Evolutionary conservation across 768 basidiomycete genomes (phyloP).

Genomic region (Phanerochaete sordida): DNA sequence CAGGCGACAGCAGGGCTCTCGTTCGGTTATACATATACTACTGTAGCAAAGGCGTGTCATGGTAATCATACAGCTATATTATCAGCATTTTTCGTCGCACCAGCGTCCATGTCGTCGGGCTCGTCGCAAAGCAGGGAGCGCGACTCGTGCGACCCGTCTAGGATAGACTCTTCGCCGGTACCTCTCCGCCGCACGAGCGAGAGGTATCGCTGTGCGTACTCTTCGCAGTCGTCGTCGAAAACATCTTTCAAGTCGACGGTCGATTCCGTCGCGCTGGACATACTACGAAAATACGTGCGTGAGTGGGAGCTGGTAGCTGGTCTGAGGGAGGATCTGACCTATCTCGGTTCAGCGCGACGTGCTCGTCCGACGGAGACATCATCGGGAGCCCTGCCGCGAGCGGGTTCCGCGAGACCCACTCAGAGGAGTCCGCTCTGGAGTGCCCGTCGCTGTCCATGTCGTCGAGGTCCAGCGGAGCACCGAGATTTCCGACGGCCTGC

Average conservation of each 20-base stretch:
- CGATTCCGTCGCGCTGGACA: not conserved
- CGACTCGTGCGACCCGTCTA: not conserved
- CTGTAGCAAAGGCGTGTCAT: not conserved
- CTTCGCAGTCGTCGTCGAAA: not conserved
- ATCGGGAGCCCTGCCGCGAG: not conserved
- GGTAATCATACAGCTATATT: not conserved
- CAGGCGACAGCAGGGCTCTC: not conserved
- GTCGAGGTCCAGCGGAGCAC: slow-evolving; percentile 8
- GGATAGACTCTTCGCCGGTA: not conserved
- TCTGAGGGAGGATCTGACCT: not conserved
- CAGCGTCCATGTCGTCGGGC: not conserved
- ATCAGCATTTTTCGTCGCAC: not conserved
- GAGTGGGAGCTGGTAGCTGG: too few relatives aligned
- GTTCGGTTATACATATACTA: not conserved
- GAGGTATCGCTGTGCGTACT: not conserved
- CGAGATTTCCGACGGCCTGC: slow-evolving; percentile 7
- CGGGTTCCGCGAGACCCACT: not conserved
- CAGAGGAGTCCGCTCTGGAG: not conserved
- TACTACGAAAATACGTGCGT: not conserved
- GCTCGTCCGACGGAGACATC: not conserved
- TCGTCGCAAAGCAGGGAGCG: not conserved
- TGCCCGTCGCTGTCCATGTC: not conserved
- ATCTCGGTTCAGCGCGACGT: not conserved
- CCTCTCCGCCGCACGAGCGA: not conserved
- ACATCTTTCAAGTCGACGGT: not conserved